Percentiles rank a stretch among this genome's conserved stretches.
Evolutionary conservation across 2,329 filamentous ascomycete genomes (phyloP).

Genomic region (Pestalotiopsis sp.): DNA sequence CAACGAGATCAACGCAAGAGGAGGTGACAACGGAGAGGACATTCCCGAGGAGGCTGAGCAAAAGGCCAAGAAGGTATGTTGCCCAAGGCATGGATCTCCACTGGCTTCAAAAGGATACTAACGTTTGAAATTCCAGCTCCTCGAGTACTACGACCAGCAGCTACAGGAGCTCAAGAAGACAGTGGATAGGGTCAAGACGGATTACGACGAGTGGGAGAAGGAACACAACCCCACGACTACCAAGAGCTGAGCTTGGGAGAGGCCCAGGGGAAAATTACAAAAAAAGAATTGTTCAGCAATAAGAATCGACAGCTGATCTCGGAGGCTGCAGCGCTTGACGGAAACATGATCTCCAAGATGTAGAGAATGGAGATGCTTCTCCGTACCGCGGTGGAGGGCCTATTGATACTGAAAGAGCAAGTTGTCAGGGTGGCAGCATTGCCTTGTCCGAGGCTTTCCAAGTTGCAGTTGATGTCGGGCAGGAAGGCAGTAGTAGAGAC

Average conservation of each 20-base stretch:
- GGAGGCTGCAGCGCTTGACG: neutral
- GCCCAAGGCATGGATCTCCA: neutral
- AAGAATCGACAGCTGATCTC: neutral
- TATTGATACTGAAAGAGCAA: neutral
- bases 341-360: neutral
- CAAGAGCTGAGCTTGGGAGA: neutral
- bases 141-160: conserved; percentile 83
- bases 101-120: neutral
- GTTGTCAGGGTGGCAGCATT: neutral
- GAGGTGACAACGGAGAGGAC: conserved; percentile 55
- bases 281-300: neutral
- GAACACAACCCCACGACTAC: conserved; percentile 38
- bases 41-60: conserved; percentile 72
- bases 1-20: conserved; percentile 72
- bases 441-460: neutral
- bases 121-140: conserved; percentile 52
- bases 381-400: neutral
- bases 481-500: neutral
- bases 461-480: neutral
- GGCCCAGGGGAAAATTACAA: neutral
- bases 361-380: neutral
- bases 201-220: conserved; percentile 59
- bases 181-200: conserved; percentile 63
- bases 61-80: conserved; percentile 73
- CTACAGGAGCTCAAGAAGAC: conserved; percentile 76